These are phyloP conservation scores for Ophiognomonia clavigignenti-juglandacearum DNA, from an alignment of 2,329 filamentous ascomycete genomes.

Conservation along the genomic window DNA sequence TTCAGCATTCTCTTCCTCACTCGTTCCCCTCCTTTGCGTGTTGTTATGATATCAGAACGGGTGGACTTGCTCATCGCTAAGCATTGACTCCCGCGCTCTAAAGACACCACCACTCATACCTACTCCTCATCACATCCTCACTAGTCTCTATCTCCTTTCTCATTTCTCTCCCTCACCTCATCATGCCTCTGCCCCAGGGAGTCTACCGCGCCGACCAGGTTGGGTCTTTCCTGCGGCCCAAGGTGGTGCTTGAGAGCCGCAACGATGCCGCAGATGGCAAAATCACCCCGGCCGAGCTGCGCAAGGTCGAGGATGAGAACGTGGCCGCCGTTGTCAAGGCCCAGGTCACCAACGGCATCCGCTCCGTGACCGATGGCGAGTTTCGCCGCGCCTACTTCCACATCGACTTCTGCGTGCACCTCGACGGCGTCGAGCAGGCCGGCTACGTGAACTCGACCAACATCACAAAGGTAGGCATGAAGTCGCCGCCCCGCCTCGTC, in stretches of 20 bases:
- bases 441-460: constrained; percentile 39
- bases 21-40: too few relatives aligned
- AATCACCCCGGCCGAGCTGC: constrained; percentile 38
- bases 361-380: constrained; percentile 50
- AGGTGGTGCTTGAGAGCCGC: constrained; percentile 43
- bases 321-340: constrained; percentile 42
- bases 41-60: too few relatives aligned
- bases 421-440: constrained; percentile 47
- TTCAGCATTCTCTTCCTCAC: too few relatives aligned
- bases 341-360: constrained; percentile 43
- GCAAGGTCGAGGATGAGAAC: constrained; percentile 45
- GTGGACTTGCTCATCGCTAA: too few relatives aligned
- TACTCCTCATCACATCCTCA: too few relatives aligned
- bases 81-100: too few relatives aligned
- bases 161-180: too few relatives aligned
- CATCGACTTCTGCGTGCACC: constrained; percentile 52
- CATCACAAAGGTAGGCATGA: constrained; percentile 40
- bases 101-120: too few relatives aligned
- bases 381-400: constrained; percentile 55
- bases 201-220: constrained; percentile 51
- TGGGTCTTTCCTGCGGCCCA: constrained; percentile 49
- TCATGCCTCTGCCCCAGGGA: too few relatives aligned
- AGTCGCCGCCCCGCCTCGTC: constrained; percentile 46
- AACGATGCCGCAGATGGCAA: constrained; percentile 39
- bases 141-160: too few relatives aligned